Percentiles rank a stretch among this genome's conserved stretches.
Conservation (phyloP, 208 protist genomes). For the Crithidia fasciculata region DNA sequence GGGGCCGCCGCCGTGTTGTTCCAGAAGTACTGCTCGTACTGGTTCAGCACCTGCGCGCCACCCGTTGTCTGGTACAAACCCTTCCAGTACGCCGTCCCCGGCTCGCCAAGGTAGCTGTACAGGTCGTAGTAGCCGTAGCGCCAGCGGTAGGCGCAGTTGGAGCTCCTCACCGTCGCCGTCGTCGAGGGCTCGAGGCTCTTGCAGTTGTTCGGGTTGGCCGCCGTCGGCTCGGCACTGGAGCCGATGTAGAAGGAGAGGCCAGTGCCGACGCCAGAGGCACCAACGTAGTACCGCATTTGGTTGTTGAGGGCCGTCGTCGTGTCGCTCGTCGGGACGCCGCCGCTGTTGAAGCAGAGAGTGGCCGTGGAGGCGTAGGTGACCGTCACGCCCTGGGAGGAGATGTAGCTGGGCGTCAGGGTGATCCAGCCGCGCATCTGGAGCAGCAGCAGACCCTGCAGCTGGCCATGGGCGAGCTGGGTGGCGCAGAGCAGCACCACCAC, state of each 20-base stretch:
- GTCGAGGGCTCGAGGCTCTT: not conserved
- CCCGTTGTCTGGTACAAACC: slow-evolving; percentile 28
- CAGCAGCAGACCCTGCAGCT: slow-evolving; percentile 26
- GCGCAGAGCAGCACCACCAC: slow-evolving; percentile 21
- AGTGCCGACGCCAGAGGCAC: not conserved
- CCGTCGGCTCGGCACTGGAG: slow-evolving; percentile 31
- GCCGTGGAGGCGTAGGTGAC: slow-evolving; percentile 16
- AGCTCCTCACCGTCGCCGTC: slow-evolving; percentile 20
- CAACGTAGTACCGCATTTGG: slow-evolving; percentile 11
- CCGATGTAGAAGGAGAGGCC: slow-evolving; percentile 35
- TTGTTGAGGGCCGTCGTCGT: slow-evolving; percentile 19
- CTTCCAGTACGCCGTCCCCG: slow-evolving; percentile 51
- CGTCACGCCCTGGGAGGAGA: not conserved
- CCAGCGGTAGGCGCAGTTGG: slow-evolving; percentile 57
- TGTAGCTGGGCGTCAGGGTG: not conserved
- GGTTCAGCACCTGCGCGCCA: slow-evolving; percentile 28
- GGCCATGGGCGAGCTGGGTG: slow-evolving; percentile 9
- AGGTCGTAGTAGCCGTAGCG: slow-evolving; percentile 51
- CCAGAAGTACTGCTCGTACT: slow-evolving; percentile 39
- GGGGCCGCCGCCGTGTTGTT: not conserved
- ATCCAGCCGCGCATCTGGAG: slow-evolving; percentile 39
- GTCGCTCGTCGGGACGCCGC: slow-evolving; percentile 30
- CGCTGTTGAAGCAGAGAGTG: slow-evolving; percentile 21
- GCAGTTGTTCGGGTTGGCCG: slow-evolving; percentile 20
- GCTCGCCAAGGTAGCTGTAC: slow-evolving; percentile 41